Conservation (phyloP, 495 filamentous ascomycete genomes). For the Chaetomium fimeti region DNA sequence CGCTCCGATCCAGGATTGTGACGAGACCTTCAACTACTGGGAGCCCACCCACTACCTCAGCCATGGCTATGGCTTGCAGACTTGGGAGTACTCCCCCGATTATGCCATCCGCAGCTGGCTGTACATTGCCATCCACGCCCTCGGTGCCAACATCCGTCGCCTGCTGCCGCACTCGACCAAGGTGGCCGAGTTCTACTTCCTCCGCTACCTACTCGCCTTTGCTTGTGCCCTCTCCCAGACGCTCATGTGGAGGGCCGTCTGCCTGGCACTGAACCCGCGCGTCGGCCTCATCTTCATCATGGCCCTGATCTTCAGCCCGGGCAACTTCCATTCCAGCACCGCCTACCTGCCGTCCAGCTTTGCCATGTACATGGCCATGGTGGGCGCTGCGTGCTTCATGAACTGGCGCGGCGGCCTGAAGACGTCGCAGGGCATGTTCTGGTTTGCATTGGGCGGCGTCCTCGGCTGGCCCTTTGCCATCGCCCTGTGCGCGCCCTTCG, state of each 20-base stretch:
- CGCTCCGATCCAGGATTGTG: slow-evolving; percentile 95
- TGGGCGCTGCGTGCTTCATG: slow-evolving; percentile 85
- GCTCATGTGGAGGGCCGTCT: slow-evolving; percentile 72
- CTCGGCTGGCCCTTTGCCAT: slow-evolving; percentile 95
- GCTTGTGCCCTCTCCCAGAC: slow-evolving; percentile 79
- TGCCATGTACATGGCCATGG: slow-evolving; percentile 90
- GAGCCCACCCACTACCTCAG: slow-evolving; percentile 93
- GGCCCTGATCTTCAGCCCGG: slow-evolving; percentile 71
- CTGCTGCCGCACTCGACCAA: slow-evolving; percentile 59
- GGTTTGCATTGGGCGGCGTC: slow-evolving; percentile 86
- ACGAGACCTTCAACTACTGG: slow-evolving; percentile 99
- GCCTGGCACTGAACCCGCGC: slow-evolving; percentile 67
- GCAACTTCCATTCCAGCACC: slow-evolving; percentile 87
- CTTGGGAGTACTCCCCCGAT: slow-evolving; percentile 97
- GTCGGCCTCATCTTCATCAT: slow-evolving; percentile 82
- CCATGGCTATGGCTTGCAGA: slow-evolving; percentile 91
- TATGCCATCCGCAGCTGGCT: slow-evolving; percentile 96
- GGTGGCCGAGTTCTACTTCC: slow-evolving; percentile 78
- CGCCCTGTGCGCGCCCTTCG: slow-evolving; percentile 75
- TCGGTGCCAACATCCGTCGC: slow-evolving; percentile 62
- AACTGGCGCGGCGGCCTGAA: slow-evolving; percentile 73
- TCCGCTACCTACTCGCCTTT: slow-evolving; percentile 71
- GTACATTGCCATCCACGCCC: slow-evolving; percentile 82
- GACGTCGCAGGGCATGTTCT: slow-evolving; percentile 80
- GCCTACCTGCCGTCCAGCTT: slow-evolving; percentile 92